Evolutionary conservation across 2,329 filamentous ascomycete genomes (phyloP).

Genomic region (Epichloe sp.): DNA sequence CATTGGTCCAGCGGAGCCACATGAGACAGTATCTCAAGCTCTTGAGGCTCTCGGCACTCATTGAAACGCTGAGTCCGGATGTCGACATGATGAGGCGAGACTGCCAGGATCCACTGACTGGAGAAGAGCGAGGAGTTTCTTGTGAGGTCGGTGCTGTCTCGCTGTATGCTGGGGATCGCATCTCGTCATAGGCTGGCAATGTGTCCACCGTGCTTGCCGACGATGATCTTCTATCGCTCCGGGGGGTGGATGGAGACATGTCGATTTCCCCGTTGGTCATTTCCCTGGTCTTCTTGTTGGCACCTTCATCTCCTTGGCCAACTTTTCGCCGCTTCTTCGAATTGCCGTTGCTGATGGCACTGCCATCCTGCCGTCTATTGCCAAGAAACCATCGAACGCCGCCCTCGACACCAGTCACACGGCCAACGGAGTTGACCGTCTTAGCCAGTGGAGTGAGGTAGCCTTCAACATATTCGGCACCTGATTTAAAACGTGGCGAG

Average conservation of each 20-base stretch:
- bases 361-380: slow-evolving; percentile 35
- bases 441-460: slow-evolving; percentile 78
- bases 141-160: slow-evolving; percentile 33
- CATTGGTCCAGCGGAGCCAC: slow-evolving; percentile 71
- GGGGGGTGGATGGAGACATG: slow-evolving; percentile 16
- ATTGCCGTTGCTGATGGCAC: slow-evolving; percentile 30
- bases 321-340: slow-evolving; percentile 48
- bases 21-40: slow-evolving; percentile 75
- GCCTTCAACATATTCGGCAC: slow-evolving; percentile 81
- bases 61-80: slow-evolving; percentile 77
- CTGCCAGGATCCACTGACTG: slow-evolving; percentile 47
- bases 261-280: slow-evolving; percentile 9
- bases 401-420: slow-evolving; percentile 77
- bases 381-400: slow-evolving; percentile 75
- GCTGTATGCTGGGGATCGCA: slow-evolving; percentile 61
- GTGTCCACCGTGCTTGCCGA: slow-evolving; percentile 58
- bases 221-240: slow-evolving; percentile 41
- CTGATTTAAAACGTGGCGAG: slow-evolving; percentile 76
- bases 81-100: slow-evolving; percentile 80
- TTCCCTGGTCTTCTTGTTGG: slow-evolving; percentile 10
- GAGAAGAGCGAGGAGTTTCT: slow-evolving; percentile 14
- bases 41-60: slow-evolving; percentile 76
- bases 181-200: slow-evolving; percentile 73
- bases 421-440: slow-evolving; percentile 71
- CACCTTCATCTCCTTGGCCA: slow-evolving; percentile 24